Evolutionary conservation across 2,329 filamentous ascomycete species (phyloP).

Genomic region (Fusarium duplospermum): DNA sequence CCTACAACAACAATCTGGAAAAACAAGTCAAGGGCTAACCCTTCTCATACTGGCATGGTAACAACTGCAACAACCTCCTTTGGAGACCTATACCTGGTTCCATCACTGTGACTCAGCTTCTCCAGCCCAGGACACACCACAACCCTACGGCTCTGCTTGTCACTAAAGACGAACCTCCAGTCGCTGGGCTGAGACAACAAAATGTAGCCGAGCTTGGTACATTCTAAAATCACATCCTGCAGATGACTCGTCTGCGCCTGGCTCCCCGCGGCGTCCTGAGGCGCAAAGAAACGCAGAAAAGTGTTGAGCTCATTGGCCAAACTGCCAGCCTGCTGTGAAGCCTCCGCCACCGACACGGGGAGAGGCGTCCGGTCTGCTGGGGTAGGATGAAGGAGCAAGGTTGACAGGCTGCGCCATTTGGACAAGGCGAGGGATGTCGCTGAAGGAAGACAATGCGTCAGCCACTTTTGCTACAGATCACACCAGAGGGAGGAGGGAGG

Average conservation of each 20-base stretch:
- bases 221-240: conserved; percentile 54
- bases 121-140: conserved; percentile 48
- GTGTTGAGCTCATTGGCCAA: conserved; percentile 49
- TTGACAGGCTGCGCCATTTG: conserved; percentile 57
- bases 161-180: conserved; percentile 48
- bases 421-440: conserved; percentile 49
- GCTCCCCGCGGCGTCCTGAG: conserved; percentile 36
- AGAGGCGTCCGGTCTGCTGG: conserved; percentile 53
- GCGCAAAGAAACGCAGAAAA: conserved; percentile 51
- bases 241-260: conserved; percentile 53
- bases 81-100: conserved; percentile 36
- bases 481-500: background rate
- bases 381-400: conserved; percentile 55
- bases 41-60: conserved; percentile 8
- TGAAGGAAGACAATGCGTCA: background rate
- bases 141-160: background rate
- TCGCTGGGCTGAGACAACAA: conserved; percentile 57
- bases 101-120: conserved; percentile 44
- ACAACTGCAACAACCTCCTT: conserved; percentile 38
- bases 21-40: background rate
- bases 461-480: background rate
- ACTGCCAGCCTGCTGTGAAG: conserved; percentile 46
- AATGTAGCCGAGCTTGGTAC: conserved; percentile 54
- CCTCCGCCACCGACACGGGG: conserved; percentile 42
- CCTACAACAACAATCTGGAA: background rate